Conservation (phyloP, 1,284 basidiomycete genomes). For the Cystobasidiaceae sp. region DNA sequence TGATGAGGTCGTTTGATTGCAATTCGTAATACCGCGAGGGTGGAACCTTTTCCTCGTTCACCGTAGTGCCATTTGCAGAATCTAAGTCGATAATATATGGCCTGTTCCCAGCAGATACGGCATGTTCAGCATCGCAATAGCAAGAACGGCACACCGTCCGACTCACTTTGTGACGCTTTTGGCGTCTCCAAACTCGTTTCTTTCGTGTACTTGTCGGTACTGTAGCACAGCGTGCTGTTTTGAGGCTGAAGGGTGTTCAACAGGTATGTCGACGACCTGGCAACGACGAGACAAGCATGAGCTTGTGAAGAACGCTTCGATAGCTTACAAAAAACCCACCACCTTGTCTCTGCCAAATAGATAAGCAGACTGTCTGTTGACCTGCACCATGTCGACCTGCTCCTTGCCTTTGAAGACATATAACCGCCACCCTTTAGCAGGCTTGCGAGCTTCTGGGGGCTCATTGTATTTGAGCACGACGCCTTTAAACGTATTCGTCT, state of each 20-base stretch:
- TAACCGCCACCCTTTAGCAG: conserved; percentile 79
- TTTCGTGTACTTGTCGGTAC: conserved; percentile 76
- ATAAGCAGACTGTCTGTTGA: conserved; percentile 88
- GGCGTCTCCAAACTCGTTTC: conserved; percentile 78
- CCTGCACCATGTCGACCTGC: conserved; percentile 82
- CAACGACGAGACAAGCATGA: background rate
- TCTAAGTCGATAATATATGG: conserved; percentile 96
- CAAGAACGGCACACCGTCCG: conserved; percentile 15
- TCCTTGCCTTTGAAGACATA: conserved; percentile 96
- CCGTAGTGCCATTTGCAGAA: conserved; percentile 87
- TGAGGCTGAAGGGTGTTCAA: conserved; percentile 94
- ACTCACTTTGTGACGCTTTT: conserved; percentile 74
- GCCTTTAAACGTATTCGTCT: conserved; percentile 65
- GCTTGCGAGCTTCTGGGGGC: conserved; percentile 94
- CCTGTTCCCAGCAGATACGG: conserved; percentile 50
- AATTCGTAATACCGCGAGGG: conserved; percentile 86
- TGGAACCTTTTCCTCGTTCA: conserved; percentile 82
- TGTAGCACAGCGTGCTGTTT: conserved; percentile 98
- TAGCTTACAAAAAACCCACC: conserved; percentile 50
- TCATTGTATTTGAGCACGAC: conserved; percentile 97
- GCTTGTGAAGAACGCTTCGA: background rate
- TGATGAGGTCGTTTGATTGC: conserved; percentile 78
- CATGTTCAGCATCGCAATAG: background rate
- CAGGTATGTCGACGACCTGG: conserved; percentile 69
- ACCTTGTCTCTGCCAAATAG: conserved; percentile 82